phyloP scores from a whole-genome alignment of 2,329 filamentous ascomycete species.

The Fusarium sp. region DNA sequence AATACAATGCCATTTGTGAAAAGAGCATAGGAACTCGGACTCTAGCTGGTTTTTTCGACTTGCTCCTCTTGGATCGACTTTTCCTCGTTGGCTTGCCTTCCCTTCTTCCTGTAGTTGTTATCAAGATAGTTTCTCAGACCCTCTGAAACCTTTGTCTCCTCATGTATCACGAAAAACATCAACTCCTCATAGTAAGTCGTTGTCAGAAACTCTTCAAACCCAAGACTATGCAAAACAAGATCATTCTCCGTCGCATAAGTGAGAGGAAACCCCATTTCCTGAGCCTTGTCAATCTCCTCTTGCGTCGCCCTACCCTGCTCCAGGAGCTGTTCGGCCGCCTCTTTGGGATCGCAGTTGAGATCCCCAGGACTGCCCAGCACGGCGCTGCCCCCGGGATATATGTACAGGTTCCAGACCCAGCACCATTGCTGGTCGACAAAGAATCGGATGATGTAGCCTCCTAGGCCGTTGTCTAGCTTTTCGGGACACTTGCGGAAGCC shows the following conservation, averaged over 20 bases:
- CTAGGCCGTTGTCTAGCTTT: neutral
- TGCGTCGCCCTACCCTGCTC: neutral
- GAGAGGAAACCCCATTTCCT: neutral
- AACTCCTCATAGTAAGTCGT: neutral
- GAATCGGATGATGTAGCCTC: neutral
- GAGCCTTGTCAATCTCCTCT: neutral
- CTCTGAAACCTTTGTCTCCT: neutral
- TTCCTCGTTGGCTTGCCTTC: neutral
- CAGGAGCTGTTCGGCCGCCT: neutral
- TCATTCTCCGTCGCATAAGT: neutral
- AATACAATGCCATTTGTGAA: neutral
- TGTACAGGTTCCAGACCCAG: neutral
- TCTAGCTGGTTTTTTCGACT: neutral
- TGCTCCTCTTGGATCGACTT: neutral
- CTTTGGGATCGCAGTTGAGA: neutral
- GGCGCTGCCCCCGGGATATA: neutral
- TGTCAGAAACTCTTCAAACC: constrained; percentile 1
- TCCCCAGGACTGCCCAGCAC: neutral
- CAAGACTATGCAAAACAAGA: neutral
- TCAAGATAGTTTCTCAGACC: neutral
- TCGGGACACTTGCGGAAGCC: neutral
- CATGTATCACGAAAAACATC: neutral
- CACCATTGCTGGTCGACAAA: neutral
- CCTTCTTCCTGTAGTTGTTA: neutral
- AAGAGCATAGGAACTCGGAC: neutral